phyloP scores from a whole-genome alignment of 1,139 yeast genomes.

The Insectozyma bohioensis region DNA sequence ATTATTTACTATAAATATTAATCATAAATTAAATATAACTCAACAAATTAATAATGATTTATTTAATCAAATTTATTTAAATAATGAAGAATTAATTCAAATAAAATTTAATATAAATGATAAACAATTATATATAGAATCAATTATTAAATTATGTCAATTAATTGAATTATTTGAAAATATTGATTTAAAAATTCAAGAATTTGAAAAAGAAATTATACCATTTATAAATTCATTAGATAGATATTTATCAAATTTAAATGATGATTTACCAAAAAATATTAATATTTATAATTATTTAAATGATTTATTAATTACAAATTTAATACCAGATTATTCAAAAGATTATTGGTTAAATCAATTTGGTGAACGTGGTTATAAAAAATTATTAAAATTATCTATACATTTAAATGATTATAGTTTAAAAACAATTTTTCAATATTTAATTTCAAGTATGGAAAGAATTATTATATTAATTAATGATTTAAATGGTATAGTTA shows the following conservation, averaged over 20 bases:
- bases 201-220: slow-evolving; percentile 36
- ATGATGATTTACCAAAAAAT: slow-evolving; percentile 6
- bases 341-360: slow-evolving; percentile 48
- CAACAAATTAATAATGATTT: slow-evolving; percentile 19
- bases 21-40: slow-evolving; percentile 16
- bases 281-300: slow-evolving; percentile 20
- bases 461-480: slow-evolving; percentile 52
- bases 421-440: slow-evolving; percentile 46
- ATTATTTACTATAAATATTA: slow-evolving; percentile 26
- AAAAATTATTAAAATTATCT: slow-evolving; percentile 56
- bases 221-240: slow-evolving; percentile 42
- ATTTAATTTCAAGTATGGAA: slow-evolving; percentile 57
- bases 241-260: slow-evolving; percentile 26
- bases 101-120: slow-evolving; percentile 15
- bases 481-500: slow-evolving; percentile 45
- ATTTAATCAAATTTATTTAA: slow-evolving; percentile 31
- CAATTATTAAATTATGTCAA: slow-evolving; percentile 32
- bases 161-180: slow-evolving; percentile 28
- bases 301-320: slow-evolving; percentile 56
- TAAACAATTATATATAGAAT: slow-evolving; percentile 18
- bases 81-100: slow-evolving; percentile 14
- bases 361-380: slow-evolving; percentile 69
- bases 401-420: slow-evolving; percentile 48
- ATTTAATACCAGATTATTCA: slow-evolving; percentile 44
- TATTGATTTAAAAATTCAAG: slow-evolving; percentile 31